Evolutionary conservation across 1,284 basidiomycete genomes (phyloP).

Genomic region (Ustilago xerochloae): DNA sequence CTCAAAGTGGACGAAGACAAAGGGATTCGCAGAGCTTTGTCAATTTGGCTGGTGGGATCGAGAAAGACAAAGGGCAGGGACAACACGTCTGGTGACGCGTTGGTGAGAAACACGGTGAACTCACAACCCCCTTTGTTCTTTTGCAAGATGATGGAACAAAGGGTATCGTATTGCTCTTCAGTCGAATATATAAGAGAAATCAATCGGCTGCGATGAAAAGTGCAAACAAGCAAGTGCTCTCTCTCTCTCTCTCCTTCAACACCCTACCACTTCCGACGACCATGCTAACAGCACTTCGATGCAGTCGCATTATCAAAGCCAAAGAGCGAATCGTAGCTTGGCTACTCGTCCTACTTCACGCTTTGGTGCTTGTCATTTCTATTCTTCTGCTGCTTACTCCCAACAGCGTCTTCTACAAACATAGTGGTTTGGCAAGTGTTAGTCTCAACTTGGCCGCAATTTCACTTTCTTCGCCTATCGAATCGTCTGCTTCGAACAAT

Average conservation of each 20-base stretch:
- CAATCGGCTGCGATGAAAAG: too few species aligned
- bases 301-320: neutral
- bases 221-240: too few species aligned
- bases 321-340: conserved; percentile 34
- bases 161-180: too few species aligned
- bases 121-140: neutral
- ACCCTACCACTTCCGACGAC: neutral
- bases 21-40: too few species aligned
- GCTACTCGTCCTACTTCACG: conserved; percentile 25
- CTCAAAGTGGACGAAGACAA: too few species aligned
- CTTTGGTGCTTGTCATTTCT: conserved; percentile 12
- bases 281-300: conserved; percentile 19
- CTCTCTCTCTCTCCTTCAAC: neutral
- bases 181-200: too few species aligned
- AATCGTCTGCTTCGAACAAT: neutral
- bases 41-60: neutral
- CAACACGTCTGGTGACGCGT: conserved; percentile 29
- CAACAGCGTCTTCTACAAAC: conserved; percentile 17
- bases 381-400: conserved; percentile 29
- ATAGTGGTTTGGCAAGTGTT: conserved; percentile 36
- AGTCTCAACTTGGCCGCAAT: conserved; percentile 10
- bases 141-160: neutral
- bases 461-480: neutral
- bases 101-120: neutral
- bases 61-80: conserved; percentile 8